phyloP scores from a whole-genome alignment of 2,329 filamentous ascomycete genomes.

The Trichoderma guizhouense region DNA sequence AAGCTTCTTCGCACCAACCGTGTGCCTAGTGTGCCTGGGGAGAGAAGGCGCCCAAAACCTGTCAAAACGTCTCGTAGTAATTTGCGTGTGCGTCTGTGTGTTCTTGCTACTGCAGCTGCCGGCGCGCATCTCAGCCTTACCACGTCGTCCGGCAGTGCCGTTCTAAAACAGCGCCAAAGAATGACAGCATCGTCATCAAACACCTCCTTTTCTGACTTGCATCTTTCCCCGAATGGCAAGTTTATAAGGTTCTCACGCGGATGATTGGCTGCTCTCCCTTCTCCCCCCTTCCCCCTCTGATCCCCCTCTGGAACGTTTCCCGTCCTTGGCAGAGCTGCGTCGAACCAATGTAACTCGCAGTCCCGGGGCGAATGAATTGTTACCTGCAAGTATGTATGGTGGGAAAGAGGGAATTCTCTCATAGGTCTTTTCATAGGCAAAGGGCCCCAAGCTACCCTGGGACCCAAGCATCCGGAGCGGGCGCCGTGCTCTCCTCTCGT shows the following conservation, averaged over 20 bases:
- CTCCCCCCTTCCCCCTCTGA: neutral
- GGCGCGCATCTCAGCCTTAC: conserved; percentile 20
- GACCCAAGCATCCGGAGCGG: neutral
- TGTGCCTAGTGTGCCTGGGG: neutral
- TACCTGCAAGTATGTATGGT: neutral
- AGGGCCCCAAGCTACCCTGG: neutral
- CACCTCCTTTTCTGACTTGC: conserved; percentile 12
- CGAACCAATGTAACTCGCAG: neutral
- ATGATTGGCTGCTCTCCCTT: neutral
- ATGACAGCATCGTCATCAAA: conserved; percentile 16
- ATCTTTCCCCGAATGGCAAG: conserved; percentile 13
- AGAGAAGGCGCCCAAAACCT: neutral
- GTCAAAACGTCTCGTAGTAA: neutral
- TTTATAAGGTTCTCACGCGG: conserved; percentile 17
- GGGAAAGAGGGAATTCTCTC: neutral
- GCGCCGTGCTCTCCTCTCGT: neutral
- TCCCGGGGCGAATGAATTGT: neutral
- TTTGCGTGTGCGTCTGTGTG: conserved; percentile 12
- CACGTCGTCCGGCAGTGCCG: conserved; percentile 14
- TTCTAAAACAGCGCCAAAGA: conserved; percentile 13
- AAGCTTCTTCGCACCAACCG: neutral
- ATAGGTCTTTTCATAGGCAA: too few species aligned
- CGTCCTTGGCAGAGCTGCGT: neutral
- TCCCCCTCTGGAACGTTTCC: neutral
- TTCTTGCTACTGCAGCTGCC: conserved; percentile 14